phyloP scores from a whole-genome alignment of 2,329 filamentous ascomycete genomes.

The Hirsutella rhossiliensis region DNA sequence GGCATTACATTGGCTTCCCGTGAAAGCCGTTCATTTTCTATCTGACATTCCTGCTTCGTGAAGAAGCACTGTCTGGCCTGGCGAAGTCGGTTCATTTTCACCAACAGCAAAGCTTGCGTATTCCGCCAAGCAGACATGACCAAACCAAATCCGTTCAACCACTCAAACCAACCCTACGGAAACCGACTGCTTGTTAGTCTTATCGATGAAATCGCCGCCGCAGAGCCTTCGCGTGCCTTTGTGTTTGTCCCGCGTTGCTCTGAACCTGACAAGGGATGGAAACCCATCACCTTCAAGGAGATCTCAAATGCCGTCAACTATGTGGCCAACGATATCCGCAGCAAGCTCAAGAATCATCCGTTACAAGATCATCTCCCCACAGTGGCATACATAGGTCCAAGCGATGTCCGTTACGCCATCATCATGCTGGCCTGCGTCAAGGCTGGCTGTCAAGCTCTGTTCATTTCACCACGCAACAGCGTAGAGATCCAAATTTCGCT shows the following conservation, averaged over 20 bases:
- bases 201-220: constrained; percentile 10
- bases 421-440: constrained; percentile 7
- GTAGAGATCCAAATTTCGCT: constrained; percentile 16
- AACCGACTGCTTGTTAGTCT: constrained; percentile 8
- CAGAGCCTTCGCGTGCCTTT: constrained; percentile 18
- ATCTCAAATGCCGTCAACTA: constrained; percentile 19
- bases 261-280: constrained; percentile 14
- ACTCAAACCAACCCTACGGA: too few relatives aligned
- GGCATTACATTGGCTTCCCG: too few relatives aligned
- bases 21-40: too few relatives aligned
- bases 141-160: too few relatives aligned
- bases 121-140: too few relatives aligned
- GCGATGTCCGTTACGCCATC: constrained; percentile 5
- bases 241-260: constrained; percentile 22
- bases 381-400: constrained; percentile 18
- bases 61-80: too few relatives aligned
- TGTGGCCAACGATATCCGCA: constrained; percentile 22
- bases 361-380: constrained; percentile 18
- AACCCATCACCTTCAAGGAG: constrained; percentile 12
- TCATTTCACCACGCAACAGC: constrained; percentile 7
- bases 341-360: constrained; percentile 13
- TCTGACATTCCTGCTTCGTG: too few relatives aligned
- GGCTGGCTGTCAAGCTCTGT: constrained; percentile 4
- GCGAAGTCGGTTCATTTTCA: too few relatives aligned
- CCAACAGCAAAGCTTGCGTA: too few relatives aligned